These are phyloP conservation scores for Fusarium piperis DNA, from an alignment of 2,329 filamentous ascomycete species.

Conservation along the genomic window DNA sequence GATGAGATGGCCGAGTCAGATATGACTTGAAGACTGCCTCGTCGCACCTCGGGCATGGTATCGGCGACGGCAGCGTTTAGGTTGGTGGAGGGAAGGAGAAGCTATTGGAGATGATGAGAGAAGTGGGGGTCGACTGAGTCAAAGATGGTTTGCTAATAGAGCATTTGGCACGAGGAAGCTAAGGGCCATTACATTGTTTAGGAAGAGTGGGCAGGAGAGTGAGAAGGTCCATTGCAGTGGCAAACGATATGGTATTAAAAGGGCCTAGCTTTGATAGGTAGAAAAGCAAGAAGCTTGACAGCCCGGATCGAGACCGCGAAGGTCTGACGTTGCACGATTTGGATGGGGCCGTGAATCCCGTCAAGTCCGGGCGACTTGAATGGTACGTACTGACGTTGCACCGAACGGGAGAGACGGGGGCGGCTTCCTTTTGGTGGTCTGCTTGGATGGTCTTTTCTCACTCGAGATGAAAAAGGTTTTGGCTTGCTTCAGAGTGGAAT, in stretches of 20 bases:
- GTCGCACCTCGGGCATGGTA: constrained; percentile 45
- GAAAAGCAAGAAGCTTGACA: neutral
- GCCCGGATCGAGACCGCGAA: neutral
- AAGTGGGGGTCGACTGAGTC: neutral
- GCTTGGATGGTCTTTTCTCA: neutral
- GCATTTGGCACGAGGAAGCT: neutral
- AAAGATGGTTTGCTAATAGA: constrained; percentile 1
- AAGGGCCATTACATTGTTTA: neutral
- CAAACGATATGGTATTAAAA: constrained; percentile 13
- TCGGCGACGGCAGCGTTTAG: neutral
- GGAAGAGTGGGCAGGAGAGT: neutral
- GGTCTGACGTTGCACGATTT: neutral
- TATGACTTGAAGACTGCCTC: constrained; percentile 38
- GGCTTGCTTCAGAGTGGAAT: neutral
- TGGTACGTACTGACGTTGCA: neutral
- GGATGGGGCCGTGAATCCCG: neutral
- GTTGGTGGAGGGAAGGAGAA: neutral
- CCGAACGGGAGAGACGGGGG: neutral
- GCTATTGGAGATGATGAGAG: neutral
- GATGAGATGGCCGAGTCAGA: constrained; percentile 35
- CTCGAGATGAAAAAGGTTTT: neutral
- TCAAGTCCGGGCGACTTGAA: neutral
- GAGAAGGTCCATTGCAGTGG: constrained; percentile 20
- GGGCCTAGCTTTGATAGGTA: neutral
- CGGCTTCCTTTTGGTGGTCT: neutral